Base-by-base conservation (phyloP, 176 grass and related monocot species). In the Ampelocalamus luodianensis region DNA sequence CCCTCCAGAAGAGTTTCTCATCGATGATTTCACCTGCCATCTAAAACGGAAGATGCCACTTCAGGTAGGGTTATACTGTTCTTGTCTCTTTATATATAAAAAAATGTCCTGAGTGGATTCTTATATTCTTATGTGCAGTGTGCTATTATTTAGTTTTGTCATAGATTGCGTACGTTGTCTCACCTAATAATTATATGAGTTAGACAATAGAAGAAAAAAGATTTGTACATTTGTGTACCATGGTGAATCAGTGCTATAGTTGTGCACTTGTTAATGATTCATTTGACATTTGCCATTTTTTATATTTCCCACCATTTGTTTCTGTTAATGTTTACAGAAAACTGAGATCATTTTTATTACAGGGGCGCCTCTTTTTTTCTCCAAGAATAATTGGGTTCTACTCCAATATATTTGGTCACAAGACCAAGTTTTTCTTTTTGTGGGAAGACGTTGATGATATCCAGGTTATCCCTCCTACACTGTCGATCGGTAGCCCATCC, bases 351-450 rank as follows among this genome's bases (percentile, higher is more conserved):
- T 77, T 70, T 76, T 37, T 82, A 14, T 70, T 88, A 23, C 74
- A 98, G 96, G 96, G 96, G 12, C 91, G 96, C 13, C 86, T 98
- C 22, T 98, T 98, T 89, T 85, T 98, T 15, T 98, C 96, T 71
- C 96, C 96, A 77, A 92, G 96, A 90, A 98, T 96, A 91, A 87
- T 96, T 87, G 93, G 96, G 46, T 98, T 98, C 85, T 92, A 96
- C 74, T 87, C 96, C 4, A 98, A 92, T 79, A 82, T 98, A 72
- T 98, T 98, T 87, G 96, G 96, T 32, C 96, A 94, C 84, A 98
- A 95, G 79, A 98, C 96, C 60, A 98, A 95, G 63, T 98, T 98
- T 88, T 98, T 98, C 93, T 94, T 98, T 88, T 80, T 98, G 79
- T 98, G 91, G 93, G 93, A 98, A 58, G 96, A 98, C 63, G 94